Evolutionary conservation across 225 moss, liverwort and hornwort genomes (phyloP), one percentile per base, ranked within the genome.

Genomic region (Neckera pumila): DNA sequence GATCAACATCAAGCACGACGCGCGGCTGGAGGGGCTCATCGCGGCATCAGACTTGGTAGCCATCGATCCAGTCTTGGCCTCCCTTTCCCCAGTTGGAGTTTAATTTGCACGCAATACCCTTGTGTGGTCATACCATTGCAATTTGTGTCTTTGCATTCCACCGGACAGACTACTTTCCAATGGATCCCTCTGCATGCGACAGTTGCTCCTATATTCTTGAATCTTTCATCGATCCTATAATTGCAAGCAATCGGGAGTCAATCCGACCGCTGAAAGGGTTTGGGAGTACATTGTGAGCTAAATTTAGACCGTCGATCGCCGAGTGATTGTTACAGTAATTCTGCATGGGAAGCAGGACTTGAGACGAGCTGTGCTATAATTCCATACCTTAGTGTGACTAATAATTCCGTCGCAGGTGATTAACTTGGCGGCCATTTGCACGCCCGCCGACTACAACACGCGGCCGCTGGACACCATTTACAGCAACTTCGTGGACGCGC

Each of bases 401-500:
- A 36, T 25, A 10, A 25, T 16, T 25, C 21, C n/a, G n/a, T n/a
- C 81, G 22, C 90, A 94, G 93, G 89, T 90, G 49, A 93, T 94
- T 38, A 94, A 94, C 73, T 86, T 94, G 92, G 94, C 93, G 28
- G 94, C 93, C 79, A 94, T 94, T 76, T 93, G 93, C 87, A 94
- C 93, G 20, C 93, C 93, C 16, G 92, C 94, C 14, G 94, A 94
- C 72, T 94, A 94, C 91, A 94, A 94, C 87, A 94, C 92, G 51
- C 88, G 94, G 27, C 94, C 94, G 27, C 81, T 94, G 64, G 92
- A 94, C 82, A 94, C 93, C 63, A 94, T 94, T 57, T 93, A 94
- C 92, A 94, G 93, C 90, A 94, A 94, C 84, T 94, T 94, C 79
- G 91, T 92, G 58, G 94, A 94, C 84, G 94, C 94, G 69, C 87